Conservation (phyloP, 1,139 yeast species). For the Kodamaea derodonti region DNA sequence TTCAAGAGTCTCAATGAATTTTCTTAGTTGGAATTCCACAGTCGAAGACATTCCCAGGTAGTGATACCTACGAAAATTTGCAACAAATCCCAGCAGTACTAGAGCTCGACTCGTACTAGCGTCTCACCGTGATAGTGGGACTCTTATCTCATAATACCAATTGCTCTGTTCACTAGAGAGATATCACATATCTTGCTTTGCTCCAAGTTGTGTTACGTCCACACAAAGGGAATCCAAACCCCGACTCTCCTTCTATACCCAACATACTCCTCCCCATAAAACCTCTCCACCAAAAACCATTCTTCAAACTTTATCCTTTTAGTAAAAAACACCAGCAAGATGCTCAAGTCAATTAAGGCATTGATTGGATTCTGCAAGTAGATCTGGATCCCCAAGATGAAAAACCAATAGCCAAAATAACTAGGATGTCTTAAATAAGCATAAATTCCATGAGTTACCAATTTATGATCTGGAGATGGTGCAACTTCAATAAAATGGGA, state of each 20-base stretch:
- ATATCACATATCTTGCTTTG: too few relatives aligned
- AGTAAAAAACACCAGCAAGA: constrained; percentile 29
- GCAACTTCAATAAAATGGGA: constrained; percentile 25
- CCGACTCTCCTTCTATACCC: constrained; percentile 23
- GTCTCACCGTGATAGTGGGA: too few relatives aligned
- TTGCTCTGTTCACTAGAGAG: too few relatives aligned
- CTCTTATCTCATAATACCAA: too few relatives aligned
- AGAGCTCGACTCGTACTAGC: too few relatives aligned
- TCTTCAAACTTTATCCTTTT: constrained; percentile 37
- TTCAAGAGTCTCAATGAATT: too few relatives aligned
- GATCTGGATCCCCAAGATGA: constrained; percentile 33
- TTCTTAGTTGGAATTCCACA: too few relatives aligned
- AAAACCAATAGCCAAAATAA: constrained; percentile 40
- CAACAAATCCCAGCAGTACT: too few relatives aligned
- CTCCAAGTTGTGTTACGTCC: too few relatives aligned
- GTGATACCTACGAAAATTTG: too few relatives aligned
- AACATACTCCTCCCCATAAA: constrained; percentile 28
- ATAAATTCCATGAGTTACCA: constrained; percentile 34
- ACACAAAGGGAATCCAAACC: constrained; percentile 29
- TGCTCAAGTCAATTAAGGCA: constrained; percentile 14
- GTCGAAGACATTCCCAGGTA: too few relatives aligned
- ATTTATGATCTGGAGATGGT: constrained; percentile 8
- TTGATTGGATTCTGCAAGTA: constrained; percentile 24
- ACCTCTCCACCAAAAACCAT: constrained; percentile 23
- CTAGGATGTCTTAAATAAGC: constrained; percentile 35